phyloP scores from a whole-genome alignment of 2,329 filamentous ascomycete species.

The Coniochaeta sp. region DNA sequence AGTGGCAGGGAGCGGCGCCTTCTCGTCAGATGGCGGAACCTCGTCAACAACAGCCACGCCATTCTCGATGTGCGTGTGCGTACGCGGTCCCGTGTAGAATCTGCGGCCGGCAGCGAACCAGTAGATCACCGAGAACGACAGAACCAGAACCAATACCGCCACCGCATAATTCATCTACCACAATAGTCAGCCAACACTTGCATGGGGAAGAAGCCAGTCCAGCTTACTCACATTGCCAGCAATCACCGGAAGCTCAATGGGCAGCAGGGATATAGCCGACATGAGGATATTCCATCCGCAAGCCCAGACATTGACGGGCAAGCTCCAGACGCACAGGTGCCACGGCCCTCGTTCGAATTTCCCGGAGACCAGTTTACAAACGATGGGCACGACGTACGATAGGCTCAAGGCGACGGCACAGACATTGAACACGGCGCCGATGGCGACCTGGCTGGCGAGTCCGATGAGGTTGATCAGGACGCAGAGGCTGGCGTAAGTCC shows the following conservation, averaged over 20 bases:
- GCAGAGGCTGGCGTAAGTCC: constrained; percentile 43
- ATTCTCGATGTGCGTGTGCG: too few relatives aligned
- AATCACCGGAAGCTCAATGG: constrained; percentile 36
- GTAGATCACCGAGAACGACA: constrained; percentile 29
- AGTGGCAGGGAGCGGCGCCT: too few relatives aligned
- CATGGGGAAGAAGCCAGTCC: neutral
- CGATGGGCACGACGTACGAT: constrained; percentile 45
- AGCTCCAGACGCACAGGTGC: constrained; percentile 36
- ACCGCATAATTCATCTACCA: constrained; percentile 42
- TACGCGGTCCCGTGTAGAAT: too few relatives aligned
- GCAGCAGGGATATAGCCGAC: constrained; percentile 41
- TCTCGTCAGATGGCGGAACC: too few relatives aligned
- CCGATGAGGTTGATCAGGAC: constrained; percentile 48
- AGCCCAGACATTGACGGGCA: constrained; percentile 34
- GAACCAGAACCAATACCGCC: constrained; percentile 33
- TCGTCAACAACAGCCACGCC: too few relatives aligned
- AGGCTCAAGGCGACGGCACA: constrained; percentile 44
- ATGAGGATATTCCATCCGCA: constrained; percentile 44
- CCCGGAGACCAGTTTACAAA: constrained; percentile 39
- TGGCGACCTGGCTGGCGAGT: constrained; percentile 42
- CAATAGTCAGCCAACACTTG: neutral
- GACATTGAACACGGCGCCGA: constrained; percentile 44
- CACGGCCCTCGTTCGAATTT: constrained; percentile 43
- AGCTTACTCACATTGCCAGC: constrained; percentile 30
- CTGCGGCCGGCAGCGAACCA: constrained; percentile 22